phyloP scores from a whole-genome alignment of 1,139 yeast species.

The Scheffersomyces insectosa region DNA sequence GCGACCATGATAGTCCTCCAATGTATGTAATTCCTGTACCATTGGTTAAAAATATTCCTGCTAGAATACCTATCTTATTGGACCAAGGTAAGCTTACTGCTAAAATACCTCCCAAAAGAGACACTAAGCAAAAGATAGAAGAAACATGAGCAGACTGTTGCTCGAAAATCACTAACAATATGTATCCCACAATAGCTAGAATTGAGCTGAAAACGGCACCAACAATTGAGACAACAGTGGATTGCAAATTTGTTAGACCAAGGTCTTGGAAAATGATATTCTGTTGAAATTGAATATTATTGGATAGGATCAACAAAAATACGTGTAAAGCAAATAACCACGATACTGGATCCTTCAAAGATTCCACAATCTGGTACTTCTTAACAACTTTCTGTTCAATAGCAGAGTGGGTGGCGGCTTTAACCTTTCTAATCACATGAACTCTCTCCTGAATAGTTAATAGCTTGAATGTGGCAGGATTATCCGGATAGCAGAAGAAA shows the following conservation, averaged over 20 bases:
- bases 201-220: slow-evolving; percentile 44
- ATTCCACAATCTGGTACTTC: slow-evolving; percentile 42
- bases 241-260: slow-evolving; percentile 43
- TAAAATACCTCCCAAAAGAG: slow-evolving; percentile 46
- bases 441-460: slow-evolving; percentile 41
- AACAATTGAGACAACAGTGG: slow-evolving; percentile 55
- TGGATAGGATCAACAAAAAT: slow-evolving; percentile 45
- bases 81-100: slow-evolving; percentile 42
- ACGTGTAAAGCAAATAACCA: slow-evolving; percentile 44
- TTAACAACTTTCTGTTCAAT: slow-evolving; percentile 48
- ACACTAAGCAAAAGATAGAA: slow-evolving; percentile 23
- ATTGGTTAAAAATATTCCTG: slow-evolving; percentile 19
- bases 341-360: slow-evolving; percentile 46
- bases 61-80: slow-evolving; percentile 43
- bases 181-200: slow-evolving; percentile 31
- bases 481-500: slow-evolving; percentile 41
- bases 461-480: slow-evolving; percentile 41
- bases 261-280: slow-evolving; percentile 41
- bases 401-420: slow-evolving; percentile 37
- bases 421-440: slow-evolving; percentile 45
- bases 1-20: no score
- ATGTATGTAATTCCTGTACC: no score
- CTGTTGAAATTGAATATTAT: slow-evolving; percentile 49
- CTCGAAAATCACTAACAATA: slow-evolving; percentile 19
- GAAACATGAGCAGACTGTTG: slow-evolving; percentile 16